Conservation (phyloP, 768 basidiomycete genomes). For the Pleurotus sapidus region DNA sequence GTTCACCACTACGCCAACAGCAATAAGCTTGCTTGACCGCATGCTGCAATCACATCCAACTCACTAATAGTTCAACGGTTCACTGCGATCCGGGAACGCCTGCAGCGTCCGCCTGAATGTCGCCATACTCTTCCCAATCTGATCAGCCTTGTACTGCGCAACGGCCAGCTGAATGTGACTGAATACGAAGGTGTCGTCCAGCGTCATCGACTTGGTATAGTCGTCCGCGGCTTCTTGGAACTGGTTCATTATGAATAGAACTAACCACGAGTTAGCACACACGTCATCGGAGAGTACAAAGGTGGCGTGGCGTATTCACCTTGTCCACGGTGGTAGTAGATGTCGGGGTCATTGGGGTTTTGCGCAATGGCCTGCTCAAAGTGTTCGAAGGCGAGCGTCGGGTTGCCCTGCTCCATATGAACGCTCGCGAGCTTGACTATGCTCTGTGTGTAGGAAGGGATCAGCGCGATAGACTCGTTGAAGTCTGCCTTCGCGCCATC, state of each 20-base stretch:
- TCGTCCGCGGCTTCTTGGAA: constrained; percentile 84
- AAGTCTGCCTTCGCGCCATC: constrained; percentile 82
- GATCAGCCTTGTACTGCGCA: constrained; percentile 89
- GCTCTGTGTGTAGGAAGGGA: constrained; percentile 75
- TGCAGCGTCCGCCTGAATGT: constrained; percentile 85
- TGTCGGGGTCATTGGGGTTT: constrained; percentile 86
- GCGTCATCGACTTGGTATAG: constrained; percentile 84
- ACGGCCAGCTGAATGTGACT: constrained; percentile 97
- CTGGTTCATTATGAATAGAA: constrained; percentile 93
- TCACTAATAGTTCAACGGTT: constrained; percentile 94
- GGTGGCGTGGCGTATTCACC: constrained; percentile 39
- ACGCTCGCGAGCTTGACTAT: constrained; percentile 97
- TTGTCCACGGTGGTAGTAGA: constrained; percentile 98
- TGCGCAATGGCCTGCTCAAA: constrained; percentile 87
- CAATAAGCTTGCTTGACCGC: background rate
- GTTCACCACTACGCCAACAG: constrained; percentile 68
- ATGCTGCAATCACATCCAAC: constrained; percentile 20
- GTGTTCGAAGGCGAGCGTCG: constrained; percentile 79
- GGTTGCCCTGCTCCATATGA: constrained; percentile 91
- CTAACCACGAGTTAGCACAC: constrained; percentile 31
- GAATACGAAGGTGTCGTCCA: constrained; percentile 91
- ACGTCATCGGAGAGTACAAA: background rate
- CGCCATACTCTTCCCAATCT: constrained; percentile 80
- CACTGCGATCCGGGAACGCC: constrained; percentile 82
- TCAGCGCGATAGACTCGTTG: constrained; percentile 66